These are phyloP conservation scores for Clathrospora elynae DNA, from an alignment of 2,329 filamentous ascomycete species.

Conservation along the genomic window DNA sequence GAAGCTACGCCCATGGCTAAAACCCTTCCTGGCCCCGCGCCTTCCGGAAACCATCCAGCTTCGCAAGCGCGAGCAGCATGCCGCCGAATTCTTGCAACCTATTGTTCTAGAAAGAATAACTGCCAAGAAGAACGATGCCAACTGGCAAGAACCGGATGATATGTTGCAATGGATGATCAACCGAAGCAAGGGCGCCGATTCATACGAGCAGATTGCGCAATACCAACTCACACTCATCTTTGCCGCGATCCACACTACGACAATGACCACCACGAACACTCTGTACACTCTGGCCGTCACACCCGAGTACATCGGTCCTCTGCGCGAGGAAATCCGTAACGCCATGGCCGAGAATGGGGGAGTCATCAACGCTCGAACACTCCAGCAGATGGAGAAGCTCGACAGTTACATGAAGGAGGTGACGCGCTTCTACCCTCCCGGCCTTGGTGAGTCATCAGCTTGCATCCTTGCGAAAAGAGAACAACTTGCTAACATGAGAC, in stretches of 20 bases:
- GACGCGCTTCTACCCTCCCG: slow-evolving; percentile 32
- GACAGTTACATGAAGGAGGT: slow-evolving; percentile 48
- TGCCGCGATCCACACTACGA: slow-evolving; percentile 42
- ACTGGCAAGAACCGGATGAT: slow-evolving; percentile 45
- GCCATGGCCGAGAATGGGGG: slow-evolving; percentile 45
- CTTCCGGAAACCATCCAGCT: slow-evolving; percentile 32
- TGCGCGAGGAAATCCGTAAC: slow-evolving; percentile 50
- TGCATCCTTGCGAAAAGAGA: background rate
- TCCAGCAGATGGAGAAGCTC: slow-evolving; percentile 45
- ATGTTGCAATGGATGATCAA: slow-evolving; percentile 49
- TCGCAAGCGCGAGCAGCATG: slow-evolving; percentile 21
- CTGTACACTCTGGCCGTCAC: slow-evolving; percentile 39
- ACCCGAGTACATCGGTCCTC: slow-evolving; percentile 51
- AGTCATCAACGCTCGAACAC: slow-evolving; percentile 33
- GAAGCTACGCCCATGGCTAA: slow-evolving; percentile 30
- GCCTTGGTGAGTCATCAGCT: slow-evolving; percentile 24
- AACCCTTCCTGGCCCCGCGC: slow-evolving; percentile 33
- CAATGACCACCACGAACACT: slow-evolving; percentile 32
- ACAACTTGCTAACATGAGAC: background rate
- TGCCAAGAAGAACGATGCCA: slow-evolving; percentile 31
- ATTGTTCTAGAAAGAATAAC: slow-evolving; percentile 33
- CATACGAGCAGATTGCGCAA: slow-evolving; percentile 11
- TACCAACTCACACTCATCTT: slow-evolving; percentile 36
- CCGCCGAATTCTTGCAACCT: slow-evolving; percentile 26
- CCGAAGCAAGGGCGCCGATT: slow-evolving; percentile 12